Evolutionary conservation across 2,329 filamentous ascomycete genomes (phyloP), one percentile per base, ranked within the genome.

Genomic region (Coleophoma cylindrospora): DNA sequence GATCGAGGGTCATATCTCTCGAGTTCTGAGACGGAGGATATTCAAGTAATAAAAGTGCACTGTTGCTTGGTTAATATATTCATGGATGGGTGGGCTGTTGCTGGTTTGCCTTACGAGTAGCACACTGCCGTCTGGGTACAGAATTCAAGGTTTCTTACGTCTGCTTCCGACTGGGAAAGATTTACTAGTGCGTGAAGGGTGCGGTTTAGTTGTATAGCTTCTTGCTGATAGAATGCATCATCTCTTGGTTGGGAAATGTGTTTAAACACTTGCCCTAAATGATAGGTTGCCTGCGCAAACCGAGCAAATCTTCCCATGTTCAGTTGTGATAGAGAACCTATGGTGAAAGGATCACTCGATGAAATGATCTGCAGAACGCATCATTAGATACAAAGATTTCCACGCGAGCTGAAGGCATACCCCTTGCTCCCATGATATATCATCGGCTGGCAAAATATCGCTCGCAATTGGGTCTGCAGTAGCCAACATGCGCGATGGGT

Each of bases 241-340:
- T 40, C 40, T 33, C 12, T 10, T 15, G 22, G 11, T 3, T 13
- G 21, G 4, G 45, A 46, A 13, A 47, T 38, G 32, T 51, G 52
- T 21, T 34, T 37, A 13, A 48, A 43, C 8, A 50, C 50, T 21
- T 32, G 50, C 11, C 49, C 41, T 6, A 54, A 27, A 1, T 51
- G 34, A 19, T 36, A 43, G 13, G 33, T 45, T 40, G 49, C 49
- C 34, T 51, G 49, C 13, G 52, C 49, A 10, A 52, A 50, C 19
- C 50, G 47, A 13, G 43, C 52, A 34, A 51, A 54, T 22, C 47
- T 46, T 22, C 52, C 52, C 21, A 54, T 48, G 11, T 50, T 45
- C 13, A 50, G 19, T 19, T 45, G 32, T 8, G 45, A 44, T 21
- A 34, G 40, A 3, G 45, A 53, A 11, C 12, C 14, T 13, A 53